Percentiles rank a stretch among this genome's conserved stretches.
phyloP scores from a whole-genome alignment of 1,284 basidiomycete genomes.

The Pseudozyma sp. region DNA sequence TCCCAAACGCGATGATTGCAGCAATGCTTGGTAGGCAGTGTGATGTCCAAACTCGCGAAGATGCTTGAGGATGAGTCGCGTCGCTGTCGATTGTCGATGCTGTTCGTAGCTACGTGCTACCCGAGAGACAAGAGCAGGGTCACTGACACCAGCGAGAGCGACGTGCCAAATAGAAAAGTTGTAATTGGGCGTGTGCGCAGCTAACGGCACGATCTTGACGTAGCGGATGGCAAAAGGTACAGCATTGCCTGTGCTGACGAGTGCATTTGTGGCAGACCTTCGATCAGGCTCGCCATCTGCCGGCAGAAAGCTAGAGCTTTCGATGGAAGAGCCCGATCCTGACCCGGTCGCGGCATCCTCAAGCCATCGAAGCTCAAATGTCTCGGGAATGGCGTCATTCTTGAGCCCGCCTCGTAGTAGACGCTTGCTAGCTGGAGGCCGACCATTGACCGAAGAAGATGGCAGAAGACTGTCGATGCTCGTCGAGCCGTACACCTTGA shows the following conservation, averaged over 20 bases:
- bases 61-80: constrained; percentile 75
- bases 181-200: constrained; percentile 67
- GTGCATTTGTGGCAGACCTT: constrained; percentile 33
- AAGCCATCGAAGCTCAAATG: constrained; percentile 52
- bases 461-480: constrained; percentile 46
- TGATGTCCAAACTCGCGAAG: constrained; percentile 80
- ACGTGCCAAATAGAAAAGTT: constrained; percentile 68
- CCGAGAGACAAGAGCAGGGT: constrained; percentile 41
- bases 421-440: constrained; percentile 45
- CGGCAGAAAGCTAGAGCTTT: constrained; percentile 27
- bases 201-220: constrained; percentile 67
- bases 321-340: constrained; percentile 36
- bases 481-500: constrained; percentile 67
- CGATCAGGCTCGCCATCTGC: constrained; percentile 47
- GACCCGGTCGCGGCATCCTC: constrained; percentile 48
- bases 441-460: constrained; percentile 30
- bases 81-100: constrained; percentile 57
- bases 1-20: constrained; percentile 49
- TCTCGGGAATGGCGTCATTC: constrained; percentile 65
- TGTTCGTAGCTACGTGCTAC: constrained; percentile 52
- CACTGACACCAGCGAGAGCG: constrained; percentile 64
- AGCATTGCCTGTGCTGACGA: constrained; percentile 44
- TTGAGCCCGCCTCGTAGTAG: constrained; percentile 63
- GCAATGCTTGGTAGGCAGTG: constrained; percentile 73
- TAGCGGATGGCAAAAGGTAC: constrained; percentile 60